A percentile compares a stretch with the other conserved stretches of the same genome.
phyloP scores from a whole-genome alignment of 768 basidiomycete genomes.

The Pleurotus eryngii region DNA sequence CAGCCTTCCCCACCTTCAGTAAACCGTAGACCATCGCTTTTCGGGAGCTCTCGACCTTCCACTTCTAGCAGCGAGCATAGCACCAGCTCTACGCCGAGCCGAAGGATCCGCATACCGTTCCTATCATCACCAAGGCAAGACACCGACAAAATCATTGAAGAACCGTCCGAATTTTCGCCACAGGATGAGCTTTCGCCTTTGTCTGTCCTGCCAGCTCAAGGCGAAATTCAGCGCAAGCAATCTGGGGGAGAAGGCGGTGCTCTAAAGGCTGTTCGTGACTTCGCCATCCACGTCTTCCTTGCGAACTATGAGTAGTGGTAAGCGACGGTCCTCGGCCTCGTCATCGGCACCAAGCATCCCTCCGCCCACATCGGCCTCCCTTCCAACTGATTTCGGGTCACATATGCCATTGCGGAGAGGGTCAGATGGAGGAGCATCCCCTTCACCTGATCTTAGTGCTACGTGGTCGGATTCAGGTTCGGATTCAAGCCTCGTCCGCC shows the following conservation, averaged over 20 bases:
- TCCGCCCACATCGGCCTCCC: not conserved
- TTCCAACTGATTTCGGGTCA: conserved; percentile 1
- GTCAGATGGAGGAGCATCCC: conserved; percentile 2
- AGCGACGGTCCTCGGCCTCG: not conserved
- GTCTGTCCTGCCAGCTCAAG: conserved; percentile 10
- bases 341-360: not conserved
- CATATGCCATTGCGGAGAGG: not conserved
- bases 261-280: not conserved
- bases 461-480: conserved; percentile 18
- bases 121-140: not conserved
- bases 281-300: not conserved
- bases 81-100: conserved; percentile 6
- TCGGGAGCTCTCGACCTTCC: conserved; percentile 11
- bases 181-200: conserved; percentile 5
- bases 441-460: conserved; percentile 10
- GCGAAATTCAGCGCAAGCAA: not conserved
- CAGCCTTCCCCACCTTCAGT: not conserved
- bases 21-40: conserved; percentile 10
- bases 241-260: not conserved
- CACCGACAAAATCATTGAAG: not conserved
- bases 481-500: conserved; percentile 15
- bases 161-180: conserved; percentile 3
- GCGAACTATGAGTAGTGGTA: not conserved
- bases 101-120: not conserved
- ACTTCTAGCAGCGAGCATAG: conserved; percentile 11